Percentiles rank a stretch among this genome's conserved stretches.
These are phyloP conservation scores for Platismatia glauca DNA, from an alignment of 495 filamentous ascomycete species.

Conservation along the genomic window DNA sequence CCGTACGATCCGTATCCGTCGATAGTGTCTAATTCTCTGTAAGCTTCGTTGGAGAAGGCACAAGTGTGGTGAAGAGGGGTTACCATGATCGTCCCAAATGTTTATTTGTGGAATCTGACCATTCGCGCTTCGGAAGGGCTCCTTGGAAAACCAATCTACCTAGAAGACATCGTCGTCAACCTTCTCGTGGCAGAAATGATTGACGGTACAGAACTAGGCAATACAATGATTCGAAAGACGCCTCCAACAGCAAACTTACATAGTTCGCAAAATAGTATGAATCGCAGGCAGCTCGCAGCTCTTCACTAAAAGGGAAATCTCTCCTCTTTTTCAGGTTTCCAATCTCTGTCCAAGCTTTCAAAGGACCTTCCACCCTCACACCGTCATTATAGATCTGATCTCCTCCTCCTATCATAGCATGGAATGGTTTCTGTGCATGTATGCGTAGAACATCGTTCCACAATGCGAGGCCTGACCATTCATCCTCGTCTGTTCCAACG, in stretches of 20 bases:
- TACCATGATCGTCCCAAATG: constrained; percentile 89
- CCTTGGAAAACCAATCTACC: constrained; percentile 71
- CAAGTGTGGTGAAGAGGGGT: constrained; percentile 26
- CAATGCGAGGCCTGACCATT: constrained; percentile 69
- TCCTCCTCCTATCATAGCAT: constrained; percentile 92
- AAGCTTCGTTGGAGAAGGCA: neutral
- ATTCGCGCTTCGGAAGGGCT: constrained; percentile 78
- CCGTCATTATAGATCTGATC: constrained; percentile 95
- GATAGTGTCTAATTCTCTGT: constrained; percentile 52
- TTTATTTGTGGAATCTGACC: constrained; percentile 85
- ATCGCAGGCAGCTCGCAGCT: constrained; percentile 68
- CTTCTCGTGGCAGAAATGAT: neutral
- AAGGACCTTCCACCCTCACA: constrained; percentile 71
- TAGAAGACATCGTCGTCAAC: neutral
- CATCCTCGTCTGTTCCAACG: constrained; percentile 79
- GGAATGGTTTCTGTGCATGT: constrained; percentile 63
- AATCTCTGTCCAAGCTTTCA: constrained; percentile 74
- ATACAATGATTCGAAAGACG: neutral
- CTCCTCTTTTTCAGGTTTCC: constrained; percentile 72
- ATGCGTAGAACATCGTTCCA: constrained; percentile 85
- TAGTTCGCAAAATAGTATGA: constrained; percentile 89
- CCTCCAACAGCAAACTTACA: neutral
- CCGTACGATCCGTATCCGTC: constrained; percentile 92
- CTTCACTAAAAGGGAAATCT: constrained; percentile 64
- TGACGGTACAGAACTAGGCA: neutral